A percentile compares a stretch with the other conserved stretches of the same genome.
phyloP scores from a whole-genome alignment of 495 filamentous ascomycete species.

The Saxophila tyrrhenica region DNA sequence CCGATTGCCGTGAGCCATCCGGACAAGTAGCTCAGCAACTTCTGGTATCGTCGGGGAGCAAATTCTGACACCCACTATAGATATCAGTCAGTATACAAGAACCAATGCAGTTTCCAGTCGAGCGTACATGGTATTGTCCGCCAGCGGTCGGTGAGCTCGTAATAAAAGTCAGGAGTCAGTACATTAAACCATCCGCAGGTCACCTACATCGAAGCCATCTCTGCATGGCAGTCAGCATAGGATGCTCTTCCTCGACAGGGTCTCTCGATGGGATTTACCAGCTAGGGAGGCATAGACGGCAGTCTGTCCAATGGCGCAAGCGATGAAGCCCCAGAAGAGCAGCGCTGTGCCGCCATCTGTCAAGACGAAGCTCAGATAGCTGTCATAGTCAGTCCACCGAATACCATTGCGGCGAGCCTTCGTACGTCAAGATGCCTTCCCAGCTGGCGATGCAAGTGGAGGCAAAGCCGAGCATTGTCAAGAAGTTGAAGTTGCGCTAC shows the following conservation, averaged over 20 bases:
- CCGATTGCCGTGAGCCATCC: constrained; percentile 14
- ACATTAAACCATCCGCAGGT: neutral
- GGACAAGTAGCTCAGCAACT: constrained; percentile 14
- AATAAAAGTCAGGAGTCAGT: no score
- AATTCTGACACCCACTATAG: constrained; percentile 16
- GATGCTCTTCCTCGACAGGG: neutral
- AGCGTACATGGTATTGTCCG: constrained; percentile 5
- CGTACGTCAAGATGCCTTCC: constrained; percentile 2
- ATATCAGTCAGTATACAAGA: no score
- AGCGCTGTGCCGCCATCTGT: constrained; percentile 2
- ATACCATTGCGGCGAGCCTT: neutral
- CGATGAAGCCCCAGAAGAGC: constrained; percentile 4
- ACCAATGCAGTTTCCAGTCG: no score
- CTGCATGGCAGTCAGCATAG: neutral
- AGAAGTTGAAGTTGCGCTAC: constrained; percentile 10
- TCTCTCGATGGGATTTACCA: neutral
- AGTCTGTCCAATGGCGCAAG: neutral
- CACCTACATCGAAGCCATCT: neutral
- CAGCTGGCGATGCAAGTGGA: constrained; percentile 6
- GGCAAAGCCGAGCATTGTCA: constrained; percentile 12
- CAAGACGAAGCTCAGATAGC: neutral
- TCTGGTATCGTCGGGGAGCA: constrained; percentile 4
- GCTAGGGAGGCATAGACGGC: constrained; percentile 1
- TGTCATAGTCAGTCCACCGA: neutral
- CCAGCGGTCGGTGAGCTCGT: constrained; percentile 13